phyloP scores from a whole-genome alignment of 345 rosid species.

The Rhizophora apiculata region DNA sequence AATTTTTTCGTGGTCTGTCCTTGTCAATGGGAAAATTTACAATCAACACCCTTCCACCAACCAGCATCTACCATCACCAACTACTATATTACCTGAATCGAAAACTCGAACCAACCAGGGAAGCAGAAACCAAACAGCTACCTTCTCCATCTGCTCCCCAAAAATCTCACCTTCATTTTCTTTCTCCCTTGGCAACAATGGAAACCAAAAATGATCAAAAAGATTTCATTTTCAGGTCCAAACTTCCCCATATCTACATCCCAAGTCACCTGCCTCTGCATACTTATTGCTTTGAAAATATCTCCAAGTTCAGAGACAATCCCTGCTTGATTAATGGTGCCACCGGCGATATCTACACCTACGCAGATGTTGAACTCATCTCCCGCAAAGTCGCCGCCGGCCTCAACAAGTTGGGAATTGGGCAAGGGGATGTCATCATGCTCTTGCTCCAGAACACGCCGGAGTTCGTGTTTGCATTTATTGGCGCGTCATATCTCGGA shows the following conservation, averaged over 20 bases:
- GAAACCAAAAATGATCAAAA: constrained; percentile 23
- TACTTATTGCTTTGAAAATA: constrained; percentile 61
- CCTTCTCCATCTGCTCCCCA: constrained; percentile 15
- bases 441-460: constrained; percentile 62
- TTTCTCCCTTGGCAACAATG: constrained; percentile 19
- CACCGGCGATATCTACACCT: constrained; percentile 55
- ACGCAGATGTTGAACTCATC: constrained; percentile 63
- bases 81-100: constrained; percentile 37
- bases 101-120: constrained; percentile 29
- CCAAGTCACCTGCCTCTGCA: constrained; percentile 64
- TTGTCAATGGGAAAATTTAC: background rate
- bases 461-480: constrained; percentile 69
- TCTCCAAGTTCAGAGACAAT: constrained; percentile 35
- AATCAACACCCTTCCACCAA: constrained; percentile 25
- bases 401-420: constrained; percentile 48
- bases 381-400: constrained; percentile 62
- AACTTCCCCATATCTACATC: constrained; percentile 70
- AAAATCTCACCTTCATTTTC: background rate
- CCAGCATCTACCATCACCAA: constrained; percentile 32
- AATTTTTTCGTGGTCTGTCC: background rate
- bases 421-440: constrained; percentile 71
- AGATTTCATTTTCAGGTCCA: constrained; percentile 65
- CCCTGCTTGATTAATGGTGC: constrained; percentile 76
- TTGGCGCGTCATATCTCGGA: constrained; percentile 70
- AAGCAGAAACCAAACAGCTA: constrained; percentile 26